Percentiles rank a stretch among this genome's conserved stretches.
These are phyloP conservation scores for Brassica rapa DNA, from an alignment of 345 rosid genomes.

Conservation along the genomic window DNA sequence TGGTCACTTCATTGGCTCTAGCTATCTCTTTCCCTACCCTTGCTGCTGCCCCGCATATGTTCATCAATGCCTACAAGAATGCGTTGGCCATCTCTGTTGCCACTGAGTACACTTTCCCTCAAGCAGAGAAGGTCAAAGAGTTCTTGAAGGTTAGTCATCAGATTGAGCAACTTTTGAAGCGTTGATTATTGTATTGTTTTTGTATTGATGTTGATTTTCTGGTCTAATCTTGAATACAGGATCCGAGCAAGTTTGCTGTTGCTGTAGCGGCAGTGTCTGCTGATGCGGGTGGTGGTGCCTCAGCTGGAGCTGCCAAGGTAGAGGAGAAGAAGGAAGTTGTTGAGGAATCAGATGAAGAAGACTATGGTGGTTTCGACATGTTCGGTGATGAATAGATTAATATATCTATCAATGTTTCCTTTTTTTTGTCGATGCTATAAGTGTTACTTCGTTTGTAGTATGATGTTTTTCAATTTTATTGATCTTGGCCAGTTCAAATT, in stretches of 20 bases:
- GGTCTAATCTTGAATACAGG: constrained; percentile 10
- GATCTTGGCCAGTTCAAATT: constrained; percentile 19
- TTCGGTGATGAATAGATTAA: constrained; percentile 34
- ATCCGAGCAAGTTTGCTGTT: constrained; percentile 45
- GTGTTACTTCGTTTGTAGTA: constrained; percentile 21
- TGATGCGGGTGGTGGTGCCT: constrained; percentile 29
- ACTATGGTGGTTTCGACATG: constrained; percentile 41
- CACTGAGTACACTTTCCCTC: constrained; percentile 78
- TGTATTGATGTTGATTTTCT: background rate
- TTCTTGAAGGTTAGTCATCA: constrained; percentile 58
- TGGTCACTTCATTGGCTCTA: constrained; percentile 77
- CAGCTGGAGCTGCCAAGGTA: constrained; percentile 32
- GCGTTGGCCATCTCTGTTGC: constrained; percentile 69
- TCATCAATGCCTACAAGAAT: constrained; percentile 83
- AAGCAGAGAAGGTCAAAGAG: constrained; percentile 91
- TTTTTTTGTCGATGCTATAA: constrained; percentile 22
- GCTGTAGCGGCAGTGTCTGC: constrained; percentile 36
- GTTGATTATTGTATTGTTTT: background rate
- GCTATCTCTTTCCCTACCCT: constrained; percentile 72
- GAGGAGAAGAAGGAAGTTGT: constrained; percentile 38
- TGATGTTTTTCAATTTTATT: constrained; percentile 12
- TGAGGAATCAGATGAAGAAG: constrained; percentile 43
- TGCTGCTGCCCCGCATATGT: constrained; percentile 74
- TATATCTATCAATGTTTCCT: background rate
- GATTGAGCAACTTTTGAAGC: background rate